These are phyloP conservation scores for Penicillium cataractarum DNA, from an alignment of 495 filamentous ascomycete genomes.

Conservation along the genomic window DNA sequence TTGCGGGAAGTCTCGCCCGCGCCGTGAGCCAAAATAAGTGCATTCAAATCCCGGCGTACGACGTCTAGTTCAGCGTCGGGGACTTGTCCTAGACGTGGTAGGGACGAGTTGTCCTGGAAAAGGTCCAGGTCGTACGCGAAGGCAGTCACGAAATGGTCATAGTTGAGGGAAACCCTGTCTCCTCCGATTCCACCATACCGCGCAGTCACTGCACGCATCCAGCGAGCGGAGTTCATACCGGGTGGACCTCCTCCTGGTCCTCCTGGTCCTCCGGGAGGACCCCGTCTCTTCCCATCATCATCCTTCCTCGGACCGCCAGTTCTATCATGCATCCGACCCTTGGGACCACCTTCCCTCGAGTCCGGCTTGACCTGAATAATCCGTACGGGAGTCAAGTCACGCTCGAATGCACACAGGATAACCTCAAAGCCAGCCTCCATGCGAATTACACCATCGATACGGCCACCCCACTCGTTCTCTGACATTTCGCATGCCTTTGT, in stretches of 20 bases:
- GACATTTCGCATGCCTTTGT: slow-evolving; percentile 53
- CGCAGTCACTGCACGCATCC: slow-evolving; percentile 48
- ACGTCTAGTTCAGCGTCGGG: slow-evolving; percentile 37
- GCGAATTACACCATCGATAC: slow-evolving; percentile 62
- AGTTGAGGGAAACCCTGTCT: slow-evolving; percentile 58
- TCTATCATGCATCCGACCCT: slow-evolving; percentile 7
- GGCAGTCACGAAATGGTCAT: slow-evolving; percentile 62
- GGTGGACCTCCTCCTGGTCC: slow-evolving; percentile 1
- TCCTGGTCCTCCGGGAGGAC: slow-evolving; percentile 8
- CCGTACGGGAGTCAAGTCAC: slow-evolving; percentile 38
- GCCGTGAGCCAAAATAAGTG: slow-evolving; percentile 37
- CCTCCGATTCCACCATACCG: slow-evolving; percentile 65
- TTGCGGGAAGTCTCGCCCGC: slow-evolving; percentile 36
- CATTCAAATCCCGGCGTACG: slow-evolving; percentile 46
- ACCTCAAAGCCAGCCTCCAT: slow-evolving; percentile 75
- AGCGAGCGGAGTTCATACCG: slow-evolving; percentile 20
- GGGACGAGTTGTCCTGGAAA: slow-evolving; percentile 35
- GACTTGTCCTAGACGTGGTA: slow-evolving; percentile 53
- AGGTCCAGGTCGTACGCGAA: slow-evolving; percentile 59
- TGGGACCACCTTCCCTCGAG: neutral
- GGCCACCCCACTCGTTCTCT: slow-evolving; percentile 46
- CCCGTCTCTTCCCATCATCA: slow-evolving; percentile 22
- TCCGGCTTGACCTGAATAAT: slow-evolving; percentile 32
- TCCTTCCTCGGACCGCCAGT: neutral
- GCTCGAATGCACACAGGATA: slow-evolving; percentile 65